phyloP scores from a whole-genome alignment of 2,329 filamentous ascomycete species.

The Botrytis deweyae region DNA sequence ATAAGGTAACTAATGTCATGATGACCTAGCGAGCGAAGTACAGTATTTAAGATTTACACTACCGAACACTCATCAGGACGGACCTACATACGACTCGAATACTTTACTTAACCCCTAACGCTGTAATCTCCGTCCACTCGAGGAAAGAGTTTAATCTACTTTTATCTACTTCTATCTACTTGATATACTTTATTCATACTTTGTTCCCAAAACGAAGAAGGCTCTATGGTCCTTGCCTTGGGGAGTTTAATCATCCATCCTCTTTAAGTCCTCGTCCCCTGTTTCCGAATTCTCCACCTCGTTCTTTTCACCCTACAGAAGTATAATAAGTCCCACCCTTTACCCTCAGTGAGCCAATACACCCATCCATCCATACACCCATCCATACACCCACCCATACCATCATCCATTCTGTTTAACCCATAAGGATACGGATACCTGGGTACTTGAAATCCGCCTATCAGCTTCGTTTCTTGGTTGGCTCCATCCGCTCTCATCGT shows the following conservation, averaged over 20 bases:
- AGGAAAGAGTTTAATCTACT: background rate
- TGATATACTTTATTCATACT: background rate
- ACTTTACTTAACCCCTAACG: background rate
- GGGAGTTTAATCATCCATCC: background rate
- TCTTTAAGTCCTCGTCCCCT: background rate
- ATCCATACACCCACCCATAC: background rate
- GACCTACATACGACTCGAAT: constrained; percentile 1
- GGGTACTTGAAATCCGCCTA: constrained; percentile 4
- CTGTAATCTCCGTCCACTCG: background rate
- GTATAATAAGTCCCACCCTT: background rate
- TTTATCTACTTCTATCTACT: background rate
- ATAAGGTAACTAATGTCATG: background rate
- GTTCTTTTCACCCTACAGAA: background rate
- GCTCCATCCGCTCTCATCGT: constrained; percentile 1
- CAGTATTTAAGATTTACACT: background rate
- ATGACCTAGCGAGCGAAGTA: background rate
- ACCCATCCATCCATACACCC: background rate
- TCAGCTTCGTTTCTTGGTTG: background rate
- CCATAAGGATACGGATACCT: constrained; percentile 1
- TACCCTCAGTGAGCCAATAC: background rate
- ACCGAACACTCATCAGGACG: background rate
- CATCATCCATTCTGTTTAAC: background rate
- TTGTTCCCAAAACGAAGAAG: background rate
- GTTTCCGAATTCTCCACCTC: constrained; percentile 2
- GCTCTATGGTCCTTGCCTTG: background rate